A percentile compares a stretch with the other conserved stretches of the same genome.
These are phyloP conservation scores for Aplosporella prunicola DNA, from an alignment of 2,329 filamentous ascomycete species.

Conservation along the genomic window DNA sequence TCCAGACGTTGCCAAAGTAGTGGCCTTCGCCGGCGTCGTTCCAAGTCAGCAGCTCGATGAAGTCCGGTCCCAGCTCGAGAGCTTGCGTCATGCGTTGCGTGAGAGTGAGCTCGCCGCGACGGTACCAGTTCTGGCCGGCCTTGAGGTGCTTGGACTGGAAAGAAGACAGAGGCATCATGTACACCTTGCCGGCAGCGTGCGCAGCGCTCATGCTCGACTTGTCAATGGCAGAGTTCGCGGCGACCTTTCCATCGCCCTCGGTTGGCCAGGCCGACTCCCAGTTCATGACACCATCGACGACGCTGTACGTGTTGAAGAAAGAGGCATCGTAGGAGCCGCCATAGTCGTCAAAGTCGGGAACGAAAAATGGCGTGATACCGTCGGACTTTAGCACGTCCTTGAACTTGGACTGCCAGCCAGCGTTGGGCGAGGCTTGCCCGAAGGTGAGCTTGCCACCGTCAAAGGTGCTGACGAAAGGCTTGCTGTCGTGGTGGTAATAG, in stretches of 20 bases:
- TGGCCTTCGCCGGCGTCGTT: conserved; percentile 33
- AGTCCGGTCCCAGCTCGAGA: conserved; percentile 27
- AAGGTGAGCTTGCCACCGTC: conserved; percentile 18
- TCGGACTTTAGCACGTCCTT: conserved; percentile 17
- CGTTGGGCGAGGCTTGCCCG: conserved; percentile 7
- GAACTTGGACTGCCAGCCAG: conserved; percentile 5
- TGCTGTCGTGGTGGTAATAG: conserved; percentile 22
- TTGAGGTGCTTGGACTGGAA: conserved; percentile 32
- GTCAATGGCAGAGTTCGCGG: conserved; percentile 20
- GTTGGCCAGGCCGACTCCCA: conserved; percentile 30
- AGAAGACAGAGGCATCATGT: conserved; percentile 31
- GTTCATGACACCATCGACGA: conserved; percentile 28
- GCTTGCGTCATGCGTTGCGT: conserved; percentile 21
- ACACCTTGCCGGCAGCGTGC: conserved; percentile 22
- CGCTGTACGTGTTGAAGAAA: conserved; percentile 17
- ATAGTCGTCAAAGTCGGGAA: conserved; percentile 23
- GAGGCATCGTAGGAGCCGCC: conserved; percentile 13
- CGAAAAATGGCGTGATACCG: conserved; percentile 22
- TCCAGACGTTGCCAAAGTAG: conserved; percentile 34
- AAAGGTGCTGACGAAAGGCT: conserved; percentile 26
- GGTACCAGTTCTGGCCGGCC: conserved; percentile 25
- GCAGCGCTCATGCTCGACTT: conserved; percentile 21
- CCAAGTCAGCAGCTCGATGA: conserved; percentile 33
- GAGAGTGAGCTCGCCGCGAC: conserved; percentile 30
- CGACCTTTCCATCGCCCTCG: conserved; percentile 14